Evolutionary conservation across 306 rosid species (phyloP).

Genomic region (Pachyrhizus erosus): DNA sequence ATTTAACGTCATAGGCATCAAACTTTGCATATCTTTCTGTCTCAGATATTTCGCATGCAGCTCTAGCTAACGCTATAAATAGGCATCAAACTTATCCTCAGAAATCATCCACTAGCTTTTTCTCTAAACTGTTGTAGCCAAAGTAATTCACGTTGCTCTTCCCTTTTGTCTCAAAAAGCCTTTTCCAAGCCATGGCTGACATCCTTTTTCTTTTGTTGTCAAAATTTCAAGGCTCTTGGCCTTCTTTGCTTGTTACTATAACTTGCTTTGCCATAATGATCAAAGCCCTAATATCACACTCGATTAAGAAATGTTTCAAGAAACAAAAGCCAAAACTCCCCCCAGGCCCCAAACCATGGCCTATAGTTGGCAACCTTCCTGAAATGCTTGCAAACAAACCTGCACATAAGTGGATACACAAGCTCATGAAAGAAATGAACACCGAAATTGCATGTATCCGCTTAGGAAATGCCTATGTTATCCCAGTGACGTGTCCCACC

Average conservation of each 20-base stretch:
- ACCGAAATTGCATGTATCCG: conserved; percentile 58
- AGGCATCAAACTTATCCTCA: neutral
- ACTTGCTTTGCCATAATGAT: neutral
- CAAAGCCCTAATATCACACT: neutral
- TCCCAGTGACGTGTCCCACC: conserved; percentile 40
- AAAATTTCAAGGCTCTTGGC: neutral
- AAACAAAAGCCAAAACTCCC: neutral
- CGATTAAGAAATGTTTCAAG: neutral
- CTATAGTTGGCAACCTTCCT: conserved; percentile 50
- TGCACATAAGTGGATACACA: conserved; percentile 46
- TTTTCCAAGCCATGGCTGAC: conserved; percentile 10
- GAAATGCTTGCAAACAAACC: conserved; percentile 50
- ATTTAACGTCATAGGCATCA: too few species aligned
- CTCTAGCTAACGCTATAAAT: neutral
- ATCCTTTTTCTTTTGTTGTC: neutral
- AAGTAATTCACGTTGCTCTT: neutral
- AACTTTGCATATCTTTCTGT: too few species aligned
- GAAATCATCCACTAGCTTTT: neutral
- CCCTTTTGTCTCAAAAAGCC: neutral
- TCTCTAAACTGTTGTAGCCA: neutral
- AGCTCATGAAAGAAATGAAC: conserved; percentile 42
- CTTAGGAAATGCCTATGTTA: conserved; percentile 51
- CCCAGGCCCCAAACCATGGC: conserved; percentile 58
- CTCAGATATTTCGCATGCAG: neutral
- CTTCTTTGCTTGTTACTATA: neutral